Base-by-base conservation (phyloP, 495 filamentous ascomycete species). In the Lindgomyces ingoldianus region DNA sequence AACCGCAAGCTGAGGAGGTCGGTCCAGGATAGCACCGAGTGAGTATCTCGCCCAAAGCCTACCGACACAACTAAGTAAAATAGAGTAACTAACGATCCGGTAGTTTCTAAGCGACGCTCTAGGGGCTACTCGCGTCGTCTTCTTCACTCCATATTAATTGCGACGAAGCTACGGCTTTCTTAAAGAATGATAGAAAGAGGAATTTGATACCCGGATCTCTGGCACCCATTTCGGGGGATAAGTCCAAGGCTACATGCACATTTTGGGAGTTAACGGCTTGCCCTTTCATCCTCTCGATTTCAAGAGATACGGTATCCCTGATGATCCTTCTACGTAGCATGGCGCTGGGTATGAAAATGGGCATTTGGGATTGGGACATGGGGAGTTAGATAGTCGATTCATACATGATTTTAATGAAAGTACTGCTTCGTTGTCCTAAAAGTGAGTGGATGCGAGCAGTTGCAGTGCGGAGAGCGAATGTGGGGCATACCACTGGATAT, bases 1-100 rank as follows among this genome's bases (percentile, higher is more conserved):
- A 90, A 89, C 63, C 83, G 92, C 57, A 87, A 87, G 69, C 78
- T 98, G 44, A 85, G 94, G 57, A 68, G 81, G 27, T 79, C 80
- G 12, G 81, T 85, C 3, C 82, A 84, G 70, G 72, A 76, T 16
- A 86, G 83, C 61, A 65, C 75, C 50, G 82, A 85, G 78, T 85
- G 65, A 74, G 79, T 54, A 6, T 46, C 19, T n/a, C n/a, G n/a
- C n/a, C n/a, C n/a, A n/a, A n/a, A n/a, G n/a, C 22, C 25, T 2
- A n/a, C 18, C 14, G 1, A 14, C 25, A 6, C 39, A 8, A 46
- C 10, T 14, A 16, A 16, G 39, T 45, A 3, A 54, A 3, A 11
- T 16, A 46, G n/a, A n/a, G n/a, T 42, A 19, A 39, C 36, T 59
- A 19, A 58, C 56, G 24, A n/a, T 25, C 22, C 6, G 3, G 24